phyloP scores from a whole-genome alignment of 306 rosid species.

The Acacia confusa region DNA sequence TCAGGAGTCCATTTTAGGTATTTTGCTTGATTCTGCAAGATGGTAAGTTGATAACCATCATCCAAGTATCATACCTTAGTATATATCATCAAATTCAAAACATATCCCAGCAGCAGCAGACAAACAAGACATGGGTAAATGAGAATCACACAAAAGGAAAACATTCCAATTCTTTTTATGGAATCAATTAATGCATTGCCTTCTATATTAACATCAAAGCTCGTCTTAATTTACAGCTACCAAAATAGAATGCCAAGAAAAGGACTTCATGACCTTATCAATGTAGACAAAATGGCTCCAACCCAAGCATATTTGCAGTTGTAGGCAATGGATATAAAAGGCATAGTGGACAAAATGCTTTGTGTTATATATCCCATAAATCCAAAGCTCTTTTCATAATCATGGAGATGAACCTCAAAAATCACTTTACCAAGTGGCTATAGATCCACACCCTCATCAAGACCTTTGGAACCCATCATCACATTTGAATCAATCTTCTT shows the following conservation, averaged over 20 bases:
- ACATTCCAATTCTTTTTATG: neutral
- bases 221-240: conserved; percentile 24
- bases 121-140: neutral
- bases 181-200: neutral
- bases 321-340: conserved; percentile 19
- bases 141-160: neutral
- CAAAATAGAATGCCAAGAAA: conserved; percentile 18
- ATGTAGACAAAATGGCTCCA: conserved; percentile 13
- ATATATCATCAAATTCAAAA: neutral
- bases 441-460: conserved; percentile 91
- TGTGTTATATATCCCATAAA: neutral
- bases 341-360: conserved; percentile 18
- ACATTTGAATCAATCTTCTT: conserved; percentile 95
- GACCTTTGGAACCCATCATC: conserved; percentile 93
- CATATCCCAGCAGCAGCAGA: neutral
- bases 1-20: neutral
- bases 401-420: conserved; percentile 8
- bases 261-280: conserved; percentile 16
- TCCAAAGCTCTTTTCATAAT: neutral
- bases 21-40: neutral
- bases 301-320: conserved; percentile 32
- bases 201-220: neutral
- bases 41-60: too few species aligned
- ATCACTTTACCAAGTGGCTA: conserved; percentile 29
- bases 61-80: neutral